Evolutionary conservation across 495 filamentous ascomycete genomes (phyloP), one percentile per base, ranked within the genome.

Genomic region (Penicillium silybi): DNA sequence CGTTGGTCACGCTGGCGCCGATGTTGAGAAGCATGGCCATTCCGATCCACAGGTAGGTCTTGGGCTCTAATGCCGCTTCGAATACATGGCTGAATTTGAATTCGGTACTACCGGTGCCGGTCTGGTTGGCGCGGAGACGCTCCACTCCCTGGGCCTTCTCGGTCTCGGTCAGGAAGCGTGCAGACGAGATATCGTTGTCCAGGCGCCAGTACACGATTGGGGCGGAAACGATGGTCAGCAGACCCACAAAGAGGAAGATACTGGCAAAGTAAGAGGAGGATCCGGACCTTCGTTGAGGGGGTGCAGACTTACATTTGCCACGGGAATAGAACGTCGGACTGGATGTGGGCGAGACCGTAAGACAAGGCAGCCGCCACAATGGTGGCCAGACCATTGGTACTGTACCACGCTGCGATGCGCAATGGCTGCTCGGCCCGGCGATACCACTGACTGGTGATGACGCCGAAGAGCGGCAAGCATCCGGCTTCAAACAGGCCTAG

Each of bases 71-170:
- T 0, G 67, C 54, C 0, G 73, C 73, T 57, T 85, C 76, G 8
- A 59, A 20, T 6, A 78, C 63, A 26, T 80, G 77, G n/a, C 61
- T 48, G 27, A 66, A 48, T 44, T 78, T 78, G 66, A 77, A 79
- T 6, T 78, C 69, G 7, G 63, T 68, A 6, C 43, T 67, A 13
- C 74, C 76, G 0, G 69, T 73, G 27, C 85, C 84, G 1, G 84
- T 86, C 51, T 85, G 82, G 56, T 87, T 85, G 25, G 73, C 74
- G 9, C 81, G 76, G 6, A 87, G 77, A 10, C 84, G 77, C 48
- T 84, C 81, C 23, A 85, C 70, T 46, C 81, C 83, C 56, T 85
- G 66, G 11, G 63, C 57, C 53, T 80, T 82, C 57, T 87, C 83
- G 19, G 75, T 69, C 25, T 81, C 76, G 26, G 49, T 77, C 29